phyloP scores from a whole-genome alignment of 2,329 filamentous ascomycete genomes.

The Colletotrichum sp. region DNA sequence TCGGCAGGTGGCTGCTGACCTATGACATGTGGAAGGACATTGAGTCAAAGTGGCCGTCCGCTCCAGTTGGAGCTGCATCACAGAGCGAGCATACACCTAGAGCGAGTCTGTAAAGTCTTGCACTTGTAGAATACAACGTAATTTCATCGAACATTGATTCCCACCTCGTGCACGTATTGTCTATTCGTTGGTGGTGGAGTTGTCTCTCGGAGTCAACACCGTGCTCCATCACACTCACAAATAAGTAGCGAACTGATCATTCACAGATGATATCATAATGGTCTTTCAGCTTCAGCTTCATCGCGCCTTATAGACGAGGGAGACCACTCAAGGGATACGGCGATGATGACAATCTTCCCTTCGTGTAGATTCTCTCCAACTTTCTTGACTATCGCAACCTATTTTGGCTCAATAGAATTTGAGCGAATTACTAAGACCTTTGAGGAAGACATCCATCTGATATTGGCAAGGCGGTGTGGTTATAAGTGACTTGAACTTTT shows the following conservation, averaged over 20 bases:
- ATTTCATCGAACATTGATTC: neutral
- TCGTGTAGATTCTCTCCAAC: fast-evolving
- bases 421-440: neutral
- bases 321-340: neutral
- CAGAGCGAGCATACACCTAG: neutral
- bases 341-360: neutral
- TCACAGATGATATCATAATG: neutral
- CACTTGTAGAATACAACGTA: neutral
- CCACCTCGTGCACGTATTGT: fast-evolving
- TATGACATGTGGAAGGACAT: constrained; percentile 44
- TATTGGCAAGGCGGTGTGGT: fast-evolving
- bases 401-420: fast-evolving
- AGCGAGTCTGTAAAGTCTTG: neutral
- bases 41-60: constrained; percentile 33
- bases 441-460: neutral
- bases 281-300: fast-evolving
- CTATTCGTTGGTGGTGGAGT: fast-evolving
- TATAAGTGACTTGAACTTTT: neutral
- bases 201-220: neutral
- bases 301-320: neutral
- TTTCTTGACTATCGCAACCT: fast-evolving
- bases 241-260: neutral
- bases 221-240: neutral
- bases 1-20: constrained; percentile 42
- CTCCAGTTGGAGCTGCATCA: too few relatives aligned